Evolutionary conservation across 1,284 basidiomycete genomes (phyloP), one percentile per base, ranked within the genome.

Genomic region (Microbotryum lychnidis-dioicae): DNA sequence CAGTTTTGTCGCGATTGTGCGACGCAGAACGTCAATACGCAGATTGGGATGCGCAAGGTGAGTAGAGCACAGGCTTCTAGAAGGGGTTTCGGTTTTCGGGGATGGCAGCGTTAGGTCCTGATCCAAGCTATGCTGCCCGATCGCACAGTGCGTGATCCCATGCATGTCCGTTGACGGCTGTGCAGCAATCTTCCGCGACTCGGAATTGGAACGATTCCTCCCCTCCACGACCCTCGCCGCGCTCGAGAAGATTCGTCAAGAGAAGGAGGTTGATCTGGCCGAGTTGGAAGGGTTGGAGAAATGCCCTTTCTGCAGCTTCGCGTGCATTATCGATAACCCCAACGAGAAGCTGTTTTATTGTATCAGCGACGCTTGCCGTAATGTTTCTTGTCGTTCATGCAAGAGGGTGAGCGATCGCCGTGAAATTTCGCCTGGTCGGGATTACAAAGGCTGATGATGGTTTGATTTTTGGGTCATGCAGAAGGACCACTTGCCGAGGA

Each of bases 81-180:
- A 16, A 42, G 12, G 37, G 12, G 12, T 42, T 18, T 14, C 14
- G 37, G 37, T 23, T 20, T 21, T 23, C 18, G 20, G 27, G 29
- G 37, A n/a, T 48, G 21, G 45, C 45, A 18, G 50, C 25, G 10
- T 10, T 23, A 18, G 29, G 3, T 18, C 54, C 18, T 20, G 18
- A 29, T 31, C 18, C 7, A 20, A 27, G 21, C 27, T 21, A 33
- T n/a, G 8, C 21, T 25, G 27, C 14, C 33, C 33, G 16, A 23
- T 45, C 48, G 18, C 49, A 20, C 58, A 61, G 63, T 49, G 69
- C 4, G 37, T 70, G 47, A 60, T 65, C 10, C 57, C 62, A 2
- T 73, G 72, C 60, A 73, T 73, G 70, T 59, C 68, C 54, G 62
- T 59, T 31, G 63, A 62, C 5, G 72, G 70, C 29, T 73, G 72